Evolutionary conservation across 164 flowering plant species (phyloP).

Genomic region (Cinnamomum micranthum): DNA sequence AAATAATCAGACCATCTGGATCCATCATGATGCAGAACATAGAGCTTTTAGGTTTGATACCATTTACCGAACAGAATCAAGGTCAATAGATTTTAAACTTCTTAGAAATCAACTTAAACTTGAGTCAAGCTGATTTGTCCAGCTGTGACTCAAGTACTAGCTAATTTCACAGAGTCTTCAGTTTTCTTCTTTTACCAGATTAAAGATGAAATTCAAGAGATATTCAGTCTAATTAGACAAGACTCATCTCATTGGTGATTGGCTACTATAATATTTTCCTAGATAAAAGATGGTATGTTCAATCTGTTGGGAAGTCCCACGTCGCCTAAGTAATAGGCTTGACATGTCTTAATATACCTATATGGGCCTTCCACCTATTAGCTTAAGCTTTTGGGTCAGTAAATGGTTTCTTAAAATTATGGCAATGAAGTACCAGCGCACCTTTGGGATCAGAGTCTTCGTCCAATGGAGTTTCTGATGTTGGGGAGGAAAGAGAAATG

Average conservation of each 20-base stretch:
- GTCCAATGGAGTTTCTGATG: constrained; percentile 49
- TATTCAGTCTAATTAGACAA: background rate
- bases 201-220: background rate
- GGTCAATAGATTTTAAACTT: background rate
- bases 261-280: background rate
- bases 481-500: constrained; percentile 31
- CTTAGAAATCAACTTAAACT: background rate
- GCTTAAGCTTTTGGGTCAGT: no score
- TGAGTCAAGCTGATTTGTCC: background rate
- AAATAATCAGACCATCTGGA: background rate
- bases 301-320: no score
- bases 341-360: no score
- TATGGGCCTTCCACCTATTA: no score
- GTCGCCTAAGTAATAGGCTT: no score
- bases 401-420: no score
- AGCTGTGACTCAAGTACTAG: background rate
- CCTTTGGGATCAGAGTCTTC: constrained; percentile 30
- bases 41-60: background rate
- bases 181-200: background rate
- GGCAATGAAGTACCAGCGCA: background rate
- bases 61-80: background rate
- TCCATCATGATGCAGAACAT: background rate
- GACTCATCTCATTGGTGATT: background rate
- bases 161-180: background rate
- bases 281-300: background rate